Percentiles rank a stretch among this genome's conserved stretches.
Conservation (phyloP, 129 eudicot species). For the Tanacetum coccineum region DNA sequence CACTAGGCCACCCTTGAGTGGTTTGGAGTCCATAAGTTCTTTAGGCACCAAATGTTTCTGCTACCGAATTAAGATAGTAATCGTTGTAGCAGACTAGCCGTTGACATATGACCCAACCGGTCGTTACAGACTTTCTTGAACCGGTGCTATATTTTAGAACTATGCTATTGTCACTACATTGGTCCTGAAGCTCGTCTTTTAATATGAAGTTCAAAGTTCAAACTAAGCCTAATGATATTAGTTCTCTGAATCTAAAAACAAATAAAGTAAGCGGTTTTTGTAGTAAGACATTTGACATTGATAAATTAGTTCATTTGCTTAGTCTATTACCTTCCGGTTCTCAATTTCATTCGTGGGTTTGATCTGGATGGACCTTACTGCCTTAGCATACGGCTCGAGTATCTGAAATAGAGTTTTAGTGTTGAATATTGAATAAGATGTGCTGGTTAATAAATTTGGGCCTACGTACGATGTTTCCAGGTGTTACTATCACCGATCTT, state of each 20-base stretch:
- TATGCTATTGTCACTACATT: neutral
- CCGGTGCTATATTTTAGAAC: too few relatives aligned
- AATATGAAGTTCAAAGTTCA: neutral
- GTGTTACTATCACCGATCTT: conserved; percentile 69
- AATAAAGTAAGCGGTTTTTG: neutral
- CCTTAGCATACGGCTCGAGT: neutral
- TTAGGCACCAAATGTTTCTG: conserved; percentile 11
- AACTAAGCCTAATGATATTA: neutral
- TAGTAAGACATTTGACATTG: neutral
- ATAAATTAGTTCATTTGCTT: neutral
- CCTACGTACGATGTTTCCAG: conserved; percentile 33
- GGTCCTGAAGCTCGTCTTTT: conserved; percentile 11
- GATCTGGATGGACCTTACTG: too few relatives aligned
- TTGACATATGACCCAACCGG: neutral
- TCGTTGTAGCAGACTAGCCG: neutral
- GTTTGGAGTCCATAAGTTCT: neutral
- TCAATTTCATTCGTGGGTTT: neutral
- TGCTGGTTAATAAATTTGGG: neutral
- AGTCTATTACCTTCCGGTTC: too few relatives aligned
- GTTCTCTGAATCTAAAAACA: neutral
- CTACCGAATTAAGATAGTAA: neutral
- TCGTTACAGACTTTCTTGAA: too few relatives aligned
- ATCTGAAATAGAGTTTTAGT: neutral
- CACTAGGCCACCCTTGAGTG: too few relatives aligned
- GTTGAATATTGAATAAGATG: neutral